A percentile compares a stretch with the other conserved stretches of the same genome.
These are phyloP conservation scores for Rhizophora mangle DNA, from an alignment of 345 rosid genomes.

Conservation along the genomic window DNA sequence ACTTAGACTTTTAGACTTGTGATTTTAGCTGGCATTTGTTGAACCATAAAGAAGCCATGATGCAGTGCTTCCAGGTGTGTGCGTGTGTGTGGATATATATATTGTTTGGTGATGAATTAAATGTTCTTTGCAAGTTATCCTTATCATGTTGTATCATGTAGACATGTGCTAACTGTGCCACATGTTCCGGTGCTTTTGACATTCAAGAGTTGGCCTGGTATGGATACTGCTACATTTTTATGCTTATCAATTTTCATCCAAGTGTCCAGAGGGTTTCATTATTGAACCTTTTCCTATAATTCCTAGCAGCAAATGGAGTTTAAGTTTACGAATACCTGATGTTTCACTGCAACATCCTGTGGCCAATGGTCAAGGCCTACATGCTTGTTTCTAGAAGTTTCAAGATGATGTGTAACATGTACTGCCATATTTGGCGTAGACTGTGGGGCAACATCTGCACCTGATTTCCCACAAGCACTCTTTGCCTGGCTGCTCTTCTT, in stretches of 20 bases:
- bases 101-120: not conserved
- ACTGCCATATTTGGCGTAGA: slow-evolving; percentile 6
- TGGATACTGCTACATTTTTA: not conserved
- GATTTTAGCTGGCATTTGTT: not conserved
- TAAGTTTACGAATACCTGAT: slow-evolving; percentile 13
- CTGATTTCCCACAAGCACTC: slow-evolving; percentile 6
- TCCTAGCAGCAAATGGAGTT: slow-evolving; percentile 15
- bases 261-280: slow-evolving; percentile 2
- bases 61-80: not conserved
- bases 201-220: not conserved
- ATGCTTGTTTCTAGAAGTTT: slow-evolving; percentile 19
- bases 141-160: not conserved
- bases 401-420: slow-evolving; percentile 13
- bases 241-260: not conserved
- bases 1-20: not conserved
- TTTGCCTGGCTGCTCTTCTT: slow-evolving; percentile 19
- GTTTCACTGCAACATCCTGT: slow-evolving; percentile 9
- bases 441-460: slow-evolving; percentile 12
- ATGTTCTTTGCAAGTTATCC: not conserved
- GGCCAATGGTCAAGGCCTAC: slow-evolving; percentile 14
- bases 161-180: not conserved
- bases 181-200: not conserved
- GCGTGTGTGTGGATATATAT: not conserved
- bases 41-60: not conserved
- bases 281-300: slow-evolving; percentile 2